Percentiles rank a stretch among this genome's conserved stretches.
Conservation (phyloP, 768 basidiomycete species). For the Tephrocybe sp. region DNA sequence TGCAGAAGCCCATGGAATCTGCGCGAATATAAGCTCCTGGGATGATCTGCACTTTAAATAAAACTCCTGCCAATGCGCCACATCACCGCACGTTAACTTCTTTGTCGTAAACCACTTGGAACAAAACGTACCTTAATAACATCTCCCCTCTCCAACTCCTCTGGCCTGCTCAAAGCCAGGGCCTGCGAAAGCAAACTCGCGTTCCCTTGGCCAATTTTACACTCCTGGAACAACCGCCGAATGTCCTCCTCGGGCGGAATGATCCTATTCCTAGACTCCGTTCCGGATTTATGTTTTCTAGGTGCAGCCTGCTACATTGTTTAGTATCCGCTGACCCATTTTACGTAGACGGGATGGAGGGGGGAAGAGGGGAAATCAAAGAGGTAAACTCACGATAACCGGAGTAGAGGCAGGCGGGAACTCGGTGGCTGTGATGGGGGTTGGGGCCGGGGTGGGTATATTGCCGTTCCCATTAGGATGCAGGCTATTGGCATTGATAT, state of each 20-base stretch:
- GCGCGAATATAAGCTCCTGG: slow-evolving; percentile 82
- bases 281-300: slow-evolving; percentile 40
- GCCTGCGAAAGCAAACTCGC: slow-evolving; percentile 74
- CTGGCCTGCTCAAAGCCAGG: slow-evolving; percentile 66
- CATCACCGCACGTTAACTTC: too few species aligned
- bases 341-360: too few species aligned
- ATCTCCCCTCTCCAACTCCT: slow-evolving; percentile 61
- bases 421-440: slow-evolving; percentile 27
- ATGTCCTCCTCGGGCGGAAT: slow-evolving; percentile 87
- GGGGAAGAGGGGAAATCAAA: not conserved
- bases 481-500: too few species aligned
- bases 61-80: slow-evolving; percentile 84
- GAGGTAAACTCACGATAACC: slow-evolving; percentile 22
- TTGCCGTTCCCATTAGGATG: too few species aligned
- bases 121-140: slow-evolving; percentile 64
- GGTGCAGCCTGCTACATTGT: slow-evolving; percentile 20
- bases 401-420: slow-evolving; percentile 28
- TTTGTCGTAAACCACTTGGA: not conserved
- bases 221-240: slow-evolving; percentile 79
- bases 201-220: slow-evolving; percentile 81
- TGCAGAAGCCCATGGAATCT: slow-evolving; percentile 90
- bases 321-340: too few species aligned
- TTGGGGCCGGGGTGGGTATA: too few species aligned
- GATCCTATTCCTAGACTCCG: slow-evolving; percentile 36
- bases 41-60: slow-evolving; percentile 75